Base-by-base conservation (phyloP, 2,329 filamentous ascomycete species). In the Trichophyton mentagrophytes region DNA sequence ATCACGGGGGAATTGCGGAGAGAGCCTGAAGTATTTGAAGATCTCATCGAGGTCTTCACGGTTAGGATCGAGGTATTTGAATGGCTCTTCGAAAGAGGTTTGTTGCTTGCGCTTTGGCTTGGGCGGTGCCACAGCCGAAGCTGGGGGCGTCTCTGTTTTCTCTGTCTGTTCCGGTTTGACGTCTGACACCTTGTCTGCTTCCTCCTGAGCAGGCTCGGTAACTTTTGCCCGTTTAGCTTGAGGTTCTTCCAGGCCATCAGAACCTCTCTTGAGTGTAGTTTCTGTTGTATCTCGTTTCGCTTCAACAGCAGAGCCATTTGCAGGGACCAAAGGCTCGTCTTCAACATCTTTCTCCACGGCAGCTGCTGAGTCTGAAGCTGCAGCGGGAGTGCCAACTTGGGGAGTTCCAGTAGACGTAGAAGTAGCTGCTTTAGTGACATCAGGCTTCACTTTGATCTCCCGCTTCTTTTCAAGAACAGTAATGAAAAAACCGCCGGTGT, bases 401-500 rank as follows among this genome's bases (percentile, higher is more conserved):
- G 60, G 20, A 36, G 51, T 7, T n/a, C 13, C 53, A 11, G 25
- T 49, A 38, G 9, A 9, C 9, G 33, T 11, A 22, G 20, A 44
- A 6, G 36, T 49, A 44, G 59, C 57, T 33, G 68, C 60, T 15
- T 58, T 57, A 40, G 64, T 58, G 11, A 61, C 73, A 73, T 93
- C 88, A 22, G 85, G 85, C 72, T 82, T 88, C 7, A 85, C 87
- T 71, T 82, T 87, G 72, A 95, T 90, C 66, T 96, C 93, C 27
- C 84, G 82, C 71, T 86, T 86, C 80, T 99, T 99, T 78, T 96
- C 88, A 17, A 99, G 77, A 0, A 96, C 91, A 0, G 90, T 87
- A 71, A 99, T 96, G 77, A 99, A 99, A 80, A 99, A 99, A 22
- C 88, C 92, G 61, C 93, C 93, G 2, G 93, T 99, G 68, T 99